phyloP scores from a whole-genome alignment of 2,329 filamentous ascomycete genomes.

The Hypocreales sp. region DNA sequence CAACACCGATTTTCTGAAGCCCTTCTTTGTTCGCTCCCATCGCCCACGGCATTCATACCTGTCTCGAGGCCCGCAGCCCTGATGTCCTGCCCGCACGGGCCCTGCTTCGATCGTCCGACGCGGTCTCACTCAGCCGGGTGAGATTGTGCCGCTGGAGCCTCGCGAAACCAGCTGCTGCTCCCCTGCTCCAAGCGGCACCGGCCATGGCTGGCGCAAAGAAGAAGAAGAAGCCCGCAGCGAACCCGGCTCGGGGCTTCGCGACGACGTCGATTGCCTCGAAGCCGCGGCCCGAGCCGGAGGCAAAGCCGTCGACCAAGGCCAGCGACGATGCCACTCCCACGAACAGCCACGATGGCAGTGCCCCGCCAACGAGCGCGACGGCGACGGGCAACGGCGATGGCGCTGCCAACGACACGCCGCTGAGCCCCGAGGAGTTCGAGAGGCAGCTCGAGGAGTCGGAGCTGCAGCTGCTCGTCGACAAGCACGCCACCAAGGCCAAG shows the following conservation, averaged over 20 bases:
- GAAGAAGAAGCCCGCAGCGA: slow-evolving; percentile 80
- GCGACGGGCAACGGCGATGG: too few species aligned
- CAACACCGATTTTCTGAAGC: too few species aligned
- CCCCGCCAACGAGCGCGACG: slow-evolving; percentile 5
- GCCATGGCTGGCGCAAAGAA: slow-evolving; percentile 61
- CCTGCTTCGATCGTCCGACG: too few species aligned
- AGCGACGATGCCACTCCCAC: slow-evolving; percentile 14
- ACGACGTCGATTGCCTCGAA: slow-evolving; percentile 88
- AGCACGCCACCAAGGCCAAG: slow-evolving; percentile 61
- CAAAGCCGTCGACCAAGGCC: slow-evolving; percentile 11
- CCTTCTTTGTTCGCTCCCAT: too few species aligned
- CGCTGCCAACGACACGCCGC: slow-evolving; percentile 28
- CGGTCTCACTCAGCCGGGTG: too few species aligned
- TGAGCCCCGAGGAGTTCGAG: slow-evolving; percentile 82
- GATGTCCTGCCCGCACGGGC: too few species aligned
- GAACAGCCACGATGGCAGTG: slow-evolving; percentile 9
- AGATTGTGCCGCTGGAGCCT: too few species aligned
- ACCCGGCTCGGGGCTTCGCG: slow-evolving; percentile 83
- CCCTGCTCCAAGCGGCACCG: too few species aligned
- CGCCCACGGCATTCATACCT: too few species aligned
- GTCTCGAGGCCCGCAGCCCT: too few species aligned
- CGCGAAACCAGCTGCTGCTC: too few species aligned
- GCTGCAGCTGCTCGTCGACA: slow-evolving; percentile 75
- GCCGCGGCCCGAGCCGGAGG: slow-evolving; percentile 39
- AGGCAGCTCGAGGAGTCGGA: slow-evolving; percentile 80